Percentiles rank a stretch among this genome's conserved stretches.
phyloP scores from a whole-genome alignment of 1,284 basidiomycete genomes.

The Chondrostereum purpureum region DNA sequence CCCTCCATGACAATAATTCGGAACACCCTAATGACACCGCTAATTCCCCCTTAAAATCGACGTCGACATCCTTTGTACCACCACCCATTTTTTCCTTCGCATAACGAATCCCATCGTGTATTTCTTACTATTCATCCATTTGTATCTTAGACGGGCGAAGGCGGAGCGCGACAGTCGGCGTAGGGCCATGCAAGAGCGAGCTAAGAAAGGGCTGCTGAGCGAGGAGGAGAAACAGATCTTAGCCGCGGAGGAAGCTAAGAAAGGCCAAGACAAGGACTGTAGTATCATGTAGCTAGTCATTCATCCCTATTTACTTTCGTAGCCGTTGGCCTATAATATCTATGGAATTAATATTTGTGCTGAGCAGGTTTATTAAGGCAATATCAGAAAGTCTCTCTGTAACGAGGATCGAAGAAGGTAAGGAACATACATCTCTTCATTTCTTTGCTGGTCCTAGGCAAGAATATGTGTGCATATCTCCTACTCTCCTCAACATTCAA shows the following conservation, averaged over 20 bases:
- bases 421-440: no score
- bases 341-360: no score
- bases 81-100: slow-evolving; percentile 54
- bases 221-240: slow-evolving; percentile 59
- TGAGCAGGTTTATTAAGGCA: no score
- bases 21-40: no score
- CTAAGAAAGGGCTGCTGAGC: slow-evolving; percentile 59
- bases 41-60: slow-evolving; percentile 21
- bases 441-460: no score
- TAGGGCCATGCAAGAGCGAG: slow-evolving; percentile 62
- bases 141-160: slow-evolving; percentile 51
- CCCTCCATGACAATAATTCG: slow-evolving; percentile 16
- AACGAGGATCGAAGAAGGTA: no score
- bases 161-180: slow-evolving; percentile 61
- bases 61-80: slow-evolving; percentile 49
- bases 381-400: no score
- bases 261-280: slow-evolving; percentile 40
- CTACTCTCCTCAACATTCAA: no score
- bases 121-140: slow-evolving; percentile 8
- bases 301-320: no score
- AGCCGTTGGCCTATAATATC: no score
- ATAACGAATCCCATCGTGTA: slow-evolving; percentile 17
- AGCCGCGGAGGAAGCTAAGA: slow-evolving; percentile 41
- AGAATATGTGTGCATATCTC: no score
- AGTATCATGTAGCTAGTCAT: slow-evolving; percentile 50